A percentile compares a stretch with the other conserved stretches of the same genome.
Evolutionary conservation across 176 grass and related monocot species (phyloP).

Genomic region (Phoenix roebelenii): DNA sequence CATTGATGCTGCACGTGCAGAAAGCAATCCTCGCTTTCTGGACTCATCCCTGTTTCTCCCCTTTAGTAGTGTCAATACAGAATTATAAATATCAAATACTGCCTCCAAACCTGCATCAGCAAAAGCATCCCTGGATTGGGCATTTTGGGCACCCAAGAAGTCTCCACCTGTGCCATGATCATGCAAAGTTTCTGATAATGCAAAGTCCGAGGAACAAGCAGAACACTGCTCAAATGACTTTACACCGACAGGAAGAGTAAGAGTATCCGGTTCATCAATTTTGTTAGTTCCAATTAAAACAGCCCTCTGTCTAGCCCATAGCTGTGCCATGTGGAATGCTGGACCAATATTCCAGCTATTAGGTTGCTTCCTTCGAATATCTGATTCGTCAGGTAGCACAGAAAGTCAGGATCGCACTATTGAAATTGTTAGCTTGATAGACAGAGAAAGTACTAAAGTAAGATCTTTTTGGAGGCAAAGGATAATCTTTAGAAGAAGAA

Average conservation of each 20-base stretch:
- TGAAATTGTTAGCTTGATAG: slow-evolving; percentile 9
- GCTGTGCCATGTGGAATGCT: slow-evolving; percentile 63
- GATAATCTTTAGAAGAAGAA: too few relatives aligned
- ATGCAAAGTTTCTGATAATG: slow-evolving; percentile 22
- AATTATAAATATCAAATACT: slow-evolving; percentile 63
- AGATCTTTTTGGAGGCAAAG: too few relatives aligned
- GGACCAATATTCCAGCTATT: slow-evolving; percentile 46
- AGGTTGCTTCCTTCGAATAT: slow-evolving; percentile 33
- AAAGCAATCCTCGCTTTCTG: slow-evolving; percentile 51
- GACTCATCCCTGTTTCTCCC: slow-evolving; percentile 49
- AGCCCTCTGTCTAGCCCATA: slow-evolving; percentile 62
- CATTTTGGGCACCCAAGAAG: slow-evolving; percentile 27
- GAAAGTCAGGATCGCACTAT: too few relatives aligned
- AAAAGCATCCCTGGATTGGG: slow-evolving; percentile 22
- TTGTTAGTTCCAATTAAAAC: slow-evolving; percentile 22
- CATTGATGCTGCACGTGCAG: slow-evolving; percentile 70
- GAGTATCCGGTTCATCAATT: slow-evolving; percentile 36
- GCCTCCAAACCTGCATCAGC: slow-evolving; percentile 48
- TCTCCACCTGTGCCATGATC: slow-evolving; percentile 6
- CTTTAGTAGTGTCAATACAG: slow-evolving; percentile 54
- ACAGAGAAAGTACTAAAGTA: slow-evolving; percentile 10
- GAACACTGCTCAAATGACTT: slow-evolving; percentile 38
- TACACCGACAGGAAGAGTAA: slow-evolving; percentile 72
- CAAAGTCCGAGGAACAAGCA: slow-evolving; percentile 10
- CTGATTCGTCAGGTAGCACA: slow-evolving; percentile 18